Base-by-base conservation (phyloP, 371 early-diverging fungal species). In the Catenaria anguillulae region DNA sequence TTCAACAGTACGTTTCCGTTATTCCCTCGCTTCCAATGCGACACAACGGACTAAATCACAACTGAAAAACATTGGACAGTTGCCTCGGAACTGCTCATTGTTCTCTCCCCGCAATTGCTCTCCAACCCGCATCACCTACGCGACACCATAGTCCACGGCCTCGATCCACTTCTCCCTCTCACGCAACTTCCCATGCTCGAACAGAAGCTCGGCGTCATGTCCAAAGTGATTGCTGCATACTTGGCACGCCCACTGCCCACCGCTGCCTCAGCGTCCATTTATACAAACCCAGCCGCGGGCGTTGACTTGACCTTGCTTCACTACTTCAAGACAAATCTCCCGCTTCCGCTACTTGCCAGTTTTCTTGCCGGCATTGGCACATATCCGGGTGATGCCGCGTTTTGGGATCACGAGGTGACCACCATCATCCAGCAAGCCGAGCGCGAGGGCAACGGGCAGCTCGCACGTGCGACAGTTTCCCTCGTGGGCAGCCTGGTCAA, bases 141-240 rank as follows among this genome's bases (percentile, higher is more conserved):
- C 43, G 43, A 36, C 40, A 21, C 12, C 59, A n/a, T 58, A 15
- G 29, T 58, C 19, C 40, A 58, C 8, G 40, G 42, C 24, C 59
- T 58, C 26, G 59, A 58, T 17, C 26, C 59, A 29, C 24, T 40
- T 15, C 43, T 43, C 29, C 59, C 59, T 13, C 26, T 58, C 13
- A 42, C 43, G 40, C 24, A 58, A 45, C 36, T 58, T 10, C 26
- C 56, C n/a, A 35, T 37, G 37, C 56, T 56, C 37, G 56, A 56
- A 24, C 37, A 26, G 6, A 56, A 56, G 59, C 29, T 58, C 29
- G 35, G 45, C 13, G 13, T 23, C 17, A 4, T 42, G 43, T n/a
- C 59, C 26, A 21, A 43, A 10, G 29, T 58, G 4, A 35, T 56
- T 19, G 26, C 23, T n/a, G n/a, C 8, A 29, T 34, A 23, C 35